phyloP scores from a whole-genome alignment of 176 grass and related monocot species.

The Poa pratensis region DNA sequence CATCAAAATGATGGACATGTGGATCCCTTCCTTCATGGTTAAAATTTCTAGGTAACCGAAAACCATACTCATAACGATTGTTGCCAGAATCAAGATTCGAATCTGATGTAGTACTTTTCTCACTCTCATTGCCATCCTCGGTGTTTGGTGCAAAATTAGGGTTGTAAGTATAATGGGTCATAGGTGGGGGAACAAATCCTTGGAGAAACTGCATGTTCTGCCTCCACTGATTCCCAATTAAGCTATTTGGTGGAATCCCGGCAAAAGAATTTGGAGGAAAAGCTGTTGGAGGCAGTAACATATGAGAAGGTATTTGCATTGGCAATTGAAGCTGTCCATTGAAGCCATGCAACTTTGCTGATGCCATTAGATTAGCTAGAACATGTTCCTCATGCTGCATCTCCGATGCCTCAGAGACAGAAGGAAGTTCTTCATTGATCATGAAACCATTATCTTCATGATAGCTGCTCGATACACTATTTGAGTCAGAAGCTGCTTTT shows the following conservation, averaged over 20 bases:
- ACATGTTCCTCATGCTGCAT: slow-evolving; percentile 73
- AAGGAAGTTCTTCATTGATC: slow-evolving; percentile 68
- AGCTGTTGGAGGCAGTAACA: slow-evolving; percentile 55
- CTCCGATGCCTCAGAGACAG: slow-evolving; percentile 71
- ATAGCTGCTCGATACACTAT: slow-evolving; percentile 75
- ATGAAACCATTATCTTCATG: slow-evolving; percentile 63
- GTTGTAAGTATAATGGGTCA: slow-evolving; percentile 59
- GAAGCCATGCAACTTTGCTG: slow-evolving; percentile 73
- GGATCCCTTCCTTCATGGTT: slow-evolving; percentile 47
- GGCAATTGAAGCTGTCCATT: slow-evolving; percentile 71
- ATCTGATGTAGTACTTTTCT: slow-evolving; percentile 47
- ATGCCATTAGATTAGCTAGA: slow-evolving; percentile 77
- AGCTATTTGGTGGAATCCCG: slow-evolving; percentile 60
- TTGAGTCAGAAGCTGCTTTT: slow-evolving; percentile 66
- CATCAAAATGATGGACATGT: slow-evolving; percentile 59
- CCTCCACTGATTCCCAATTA: slow-evolving; percentile 59
- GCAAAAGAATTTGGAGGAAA: slow-evolving; percentile 63
- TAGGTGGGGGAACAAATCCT: slow-evolving; percentile 56
- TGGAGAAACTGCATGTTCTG: slow-evolving; percentile 69
- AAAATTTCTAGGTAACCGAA: slow-evolving; percentile 53
- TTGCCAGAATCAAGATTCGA: slow-evolving; percentile 47
- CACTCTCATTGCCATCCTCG: slow-evolving; percentile 52
- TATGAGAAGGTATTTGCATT: slow-evolving; percentile 59
- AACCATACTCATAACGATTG: slow-evolving; percentile 51
- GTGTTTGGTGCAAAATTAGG: slow-evolving; percentile 50